Evolutionary conservation across 1,139 yeast genomes (phyloP).

Genomic region (Saccharomycopsis hybrid): DNA sequence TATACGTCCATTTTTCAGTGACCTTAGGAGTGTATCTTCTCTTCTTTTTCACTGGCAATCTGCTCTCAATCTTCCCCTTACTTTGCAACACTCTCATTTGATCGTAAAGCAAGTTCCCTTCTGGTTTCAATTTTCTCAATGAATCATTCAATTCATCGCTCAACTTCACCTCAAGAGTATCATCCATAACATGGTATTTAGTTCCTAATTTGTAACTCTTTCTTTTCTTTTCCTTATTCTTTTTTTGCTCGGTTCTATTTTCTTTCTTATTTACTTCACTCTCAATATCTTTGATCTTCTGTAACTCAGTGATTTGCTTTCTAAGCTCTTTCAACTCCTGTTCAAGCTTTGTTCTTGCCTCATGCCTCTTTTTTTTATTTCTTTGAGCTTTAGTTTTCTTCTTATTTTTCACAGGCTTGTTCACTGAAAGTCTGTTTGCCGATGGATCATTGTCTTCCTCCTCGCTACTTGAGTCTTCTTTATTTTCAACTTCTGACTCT

Average conservation of each 20-base stretch:
- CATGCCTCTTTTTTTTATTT: constrained; percentile 62
- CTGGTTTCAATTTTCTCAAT: constrained; percentile 78
- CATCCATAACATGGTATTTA: constrained; percentile 54
- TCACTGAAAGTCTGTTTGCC: constrained; percentile 52
- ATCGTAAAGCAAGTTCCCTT: constrained; percentile 81
- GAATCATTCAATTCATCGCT: constrained; percentile 86
- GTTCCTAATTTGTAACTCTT: constrained; percentile 37
- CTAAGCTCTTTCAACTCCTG: constrained; percentile 52
- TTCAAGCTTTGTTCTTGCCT: constrained; percentile 51
- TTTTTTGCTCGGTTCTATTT: constrained; percentile 24
- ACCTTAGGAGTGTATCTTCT: constrained; percentile 64
- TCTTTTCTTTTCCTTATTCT: constrained; percentile 26
- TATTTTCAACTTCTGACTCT: constrained; percentile 38
- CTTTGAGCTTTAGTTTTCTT: constrained; percentile 75
- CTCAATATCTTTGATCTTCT: constrained; percentile 47
- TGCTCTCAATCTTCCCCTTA: constrained; percentile 78
- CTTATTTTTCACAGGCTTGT: constrained; percentile 61
- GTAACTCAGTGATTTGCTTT: constrained; percentile 49
- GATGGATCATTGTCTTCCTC: constrained; percentile 32
- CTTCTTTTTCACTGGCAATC: constrained; percentile 64
- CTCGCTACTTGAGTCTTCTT: constrained; percentile 29
- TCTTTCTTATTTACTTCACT: constrained; percentile 31
- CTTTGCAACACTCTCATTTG: constrained; percentile 77
- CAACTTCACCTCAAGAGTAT: constrained; percentile 77
- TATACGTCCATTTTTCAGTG: constrained; percentile 89